A percentile compares a stretch with the other conserved stretches of the same genome.
phyloP scores from a whole-genome alignment of 2,329 filamentous ascomycete genomes.

The Orbilia brochopaga region DNA sequence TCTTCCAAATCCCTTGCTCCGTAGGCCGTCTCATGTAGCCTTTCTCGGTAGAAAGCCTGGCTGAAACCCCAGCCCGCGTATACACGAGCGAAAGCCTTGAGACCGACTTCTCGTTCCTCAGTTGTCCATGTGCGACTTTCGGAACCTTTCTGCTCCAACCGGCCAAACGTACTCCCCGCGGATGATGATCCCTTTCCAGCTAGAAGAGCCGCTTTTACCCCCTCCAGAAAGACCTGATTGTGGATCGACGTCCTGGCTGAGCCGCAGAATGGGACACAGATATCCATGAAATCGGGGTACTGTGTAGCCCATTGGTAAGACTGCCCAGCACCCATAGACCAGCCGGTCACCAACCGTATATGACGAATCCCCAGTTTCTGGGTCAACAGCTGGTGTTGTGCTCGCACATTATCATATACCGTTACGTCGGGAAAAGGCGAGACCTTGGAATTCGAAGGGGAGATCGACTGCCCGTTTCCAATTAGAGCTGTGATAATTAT shows the following conservation, averaged over 20 bases:
- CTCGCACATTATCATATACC: constrained; percentile 73
- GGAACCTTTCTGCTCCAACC: constrained; percentile 57
- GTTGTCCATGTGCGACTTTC: constrained; percentile 62
- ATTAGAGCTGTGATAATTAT: constrained; percentile 73
- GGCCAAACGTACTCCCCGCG: constrained; percentile 59
- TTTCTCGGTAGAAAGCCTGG: constrained; percentile 77
- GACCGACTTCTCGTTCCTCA: constrained; percentile 64
- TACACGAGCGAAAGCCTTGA: constrained; percentile 75
- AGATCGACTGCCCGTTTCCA: constrained; percentile 72
- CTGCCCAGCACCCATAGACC: constrained; percentile 74
- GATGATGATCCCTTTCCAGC: constrained; percentile 60
- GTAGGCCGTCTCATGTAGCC: constrained; percentile 62
- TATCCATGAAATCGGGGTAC: constrained; percentile 70
- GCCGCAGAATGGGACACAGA: constrained; percentile 70
- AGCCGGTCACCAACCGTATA: constrained; percentile 69
- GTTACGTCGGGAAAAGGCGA: constrained; percentile 68
- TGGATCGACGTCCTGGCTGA: constrained; percentile 69
- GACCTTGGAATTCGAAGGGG: constrained; percentile 67
- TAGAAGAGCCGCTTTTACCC: constrained; percentile 68
- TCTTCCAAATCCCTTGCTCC: constrained; percentile 73
- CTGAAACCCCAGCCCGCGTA: constrained; percentile 85
- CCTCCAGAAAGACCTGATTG: constrained; percentile 72
- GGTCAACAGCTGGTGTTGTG: constrained; percentile 71
- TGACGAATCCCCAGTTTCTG: constrained; percentile 68
- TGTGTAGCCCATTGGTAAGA: constrained; percentile 70